Percentiles rank a stretch among this genome's conserved stretches.
phyloP scores from a whole-genome alignment of 2,329 filamentous ascomycete species.

The Fusarium brevicatenulatum region DNA sequence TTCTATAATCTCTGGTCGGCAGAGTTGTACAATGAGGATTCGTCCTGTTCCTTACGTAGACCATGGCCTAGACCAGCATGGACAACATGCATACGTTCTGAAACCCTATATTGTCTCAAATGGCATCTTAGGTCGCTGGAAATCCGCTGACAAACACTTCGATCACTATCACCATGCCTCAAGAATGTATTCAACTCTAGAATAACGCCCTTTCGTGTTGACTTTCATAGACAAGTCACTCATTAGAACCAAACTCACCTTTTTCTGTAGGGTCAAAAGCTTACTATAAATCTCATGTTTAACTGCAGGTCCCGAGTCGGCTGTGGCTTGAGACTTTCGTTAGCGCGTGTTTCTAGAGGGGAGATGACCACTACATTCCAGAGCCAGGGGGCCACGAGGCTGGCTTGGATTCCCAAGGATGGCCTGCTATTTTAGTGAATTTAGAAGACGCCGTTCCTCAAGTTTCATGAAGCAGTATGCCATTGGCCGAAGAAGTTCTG shows the following conservation, averaged over 20 bases:
- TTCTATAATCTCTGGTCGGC: too few species aligned
- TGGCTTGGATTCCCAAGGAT: background rate
- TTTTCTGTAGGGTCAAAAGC: too few species aligned
- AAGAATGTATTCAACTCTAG: too few species aligned
- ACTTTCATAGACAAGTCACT: too few species aligned
- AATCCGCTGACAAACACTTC: background rate
- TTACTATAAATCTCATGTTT: too few species aligned
- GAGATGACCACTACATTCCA: background rate
- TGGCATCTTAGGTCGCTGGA: accelerated
- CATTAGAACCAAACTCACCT: too few species aligned
- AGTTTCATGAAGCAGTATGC: accelerated
- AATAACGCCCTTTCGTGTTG: too few species aligned
- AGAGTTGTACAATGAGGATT: accelerated
- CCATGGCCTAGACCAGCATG: too few species aligned
- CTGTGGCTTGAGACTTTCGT: background rate
- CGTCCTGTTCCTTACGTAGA: too few species aligned
- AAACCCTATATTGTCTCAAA: background rate
- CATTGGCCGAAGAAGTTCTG: background rate
- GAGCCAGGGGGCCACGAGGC: background rate
- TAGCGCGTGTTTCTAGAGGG: background rate
- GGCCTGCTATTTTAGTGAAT: background rate
- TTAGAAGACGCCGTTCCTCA: background rate
- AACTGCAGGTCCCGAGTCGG: too few species aligned
- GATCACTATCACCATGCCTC: background rate
- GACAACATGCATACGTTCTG: background rate